These are phyloP conservation scores for Hymenochaete sp. DNA, from an alignment of 1,284 basidiomycete genomes.

Conservation along the genomic window DNA sequence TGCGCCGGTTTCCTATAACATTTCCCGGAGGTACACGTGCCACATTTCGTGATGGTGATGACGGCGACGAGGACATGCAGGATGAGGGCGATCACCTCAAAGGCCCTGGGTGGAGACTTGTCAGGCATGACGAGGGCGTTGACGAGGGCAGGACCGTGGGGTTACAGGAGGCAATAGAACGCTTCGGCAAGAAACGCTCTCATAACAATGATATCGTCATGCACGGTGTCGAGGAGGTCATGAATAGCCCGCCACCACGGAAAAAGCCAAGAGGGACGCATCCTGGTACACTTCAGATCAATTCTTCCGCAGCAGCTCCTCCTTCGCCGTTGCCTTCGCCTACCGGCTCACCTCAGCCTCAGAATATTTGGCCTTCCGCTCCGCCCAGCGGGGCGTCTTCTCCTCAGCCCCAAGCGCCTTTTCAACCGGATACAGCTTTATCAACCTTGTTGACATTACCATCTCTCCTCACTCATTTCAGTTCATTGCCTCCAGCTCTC, in stretches of 20 bases:
- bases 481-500: conserved; percentile 56
- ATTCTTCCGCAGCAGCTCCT: conserved; percentile 59
- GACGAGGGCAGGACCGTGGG: conserved; percentile 48
- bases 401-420: conserved; percentile 54
- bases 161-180: conserved; percentile 68
- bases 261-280: conserved; percentile 64
- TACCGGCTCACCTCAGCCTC: conserved; percentile 68
- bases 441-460: conserved; percentile 75
- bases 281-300: conserved; percentile 48
- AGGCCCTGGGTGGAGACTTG: conserved; percentile 67
- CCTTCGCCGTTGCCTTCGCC: conserved; percentile 76
- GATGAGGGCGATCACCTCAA: conserved; percentile 59
- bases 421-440: conserved; percentile 70
- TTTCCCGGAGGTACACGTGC: conserved; percentile 73
- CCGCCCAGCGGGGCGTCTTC: conserved; percentile 67
- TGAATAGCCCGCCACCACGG: conserved; percentile 54
- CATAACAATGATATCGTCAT: conserved; percentile 62
- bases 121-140: conserved; percentile 50
- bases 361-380: conserved; percentile 66
- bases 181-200: conserved; percentile 71
- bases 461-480: conserved; percentile 66
- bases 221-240: conserved; percentile 62
- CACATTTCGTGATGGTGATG: conserved; percentile 62
- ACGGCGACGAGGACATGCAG: conserved; percentile 54
- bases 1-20: conserved; percentile 64